Evolutionary conservation across 2,329 filamentous ascomycete species (phyloP).

Genomic region (Alternaria infectoria): DNA sequence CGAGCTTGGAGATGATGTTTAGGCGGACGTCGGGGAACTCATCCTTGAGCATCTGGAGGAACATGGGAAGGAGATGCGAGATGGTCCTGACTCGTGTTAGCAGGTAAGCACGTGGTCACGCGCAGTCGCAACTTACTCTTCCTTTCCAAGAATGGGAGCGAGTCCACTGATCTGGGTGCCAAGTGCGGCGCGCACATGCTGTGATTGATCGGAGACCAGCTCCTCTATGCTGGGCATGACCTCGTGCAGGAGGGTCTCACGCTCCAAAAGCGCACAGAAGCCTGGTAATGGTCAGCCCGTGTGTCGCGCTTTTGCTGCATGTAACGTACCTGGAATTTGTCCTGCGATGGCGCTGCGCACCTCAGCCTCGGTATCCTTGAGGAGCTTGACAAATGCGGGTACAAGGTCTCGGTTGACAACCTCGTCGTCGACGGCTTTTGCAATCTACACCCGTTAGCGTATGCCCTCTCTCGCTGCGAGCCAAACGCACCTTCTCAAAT

Average conservation of each 20-base stretch:
- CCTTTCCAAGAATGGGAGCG: constrained; percentile 95
- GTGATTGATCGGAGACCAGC: constrained; percentile 91
- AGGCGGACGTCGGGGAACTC: constrained; percentile 97
- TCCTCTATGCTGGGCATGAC: constrained; percentile 98
- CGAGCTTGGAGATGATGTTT: constrained; percentile 99
- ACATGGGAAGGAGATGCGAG: constrained; percentile 96
- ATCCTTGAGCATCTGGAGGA: constrained; percentile 98
- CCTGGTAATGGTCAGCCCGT: constrained; percentile 59
- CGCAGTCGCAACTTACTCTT: constrained; percentile 72
- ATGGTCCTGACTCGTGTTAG: constrained; percentile 71
- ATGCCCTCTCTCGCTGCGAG: constrained; percentile 14
- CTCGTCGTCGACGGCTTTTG: constrained; percentile 97
- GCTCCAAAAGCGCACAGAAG: constrained; percentile 90
- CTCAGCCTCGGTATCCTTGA: constrained; percentile 98
- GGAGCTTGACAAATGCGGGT: constrained; percentile 93
- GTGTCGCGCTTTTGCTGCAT: constrained; percentile 5
- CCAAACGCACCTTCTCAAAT: constrained; percentile 81
- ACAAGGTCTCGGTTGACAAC: constrained; percentile 93
- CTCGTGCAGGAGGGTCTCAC: constrained; percentile 86
- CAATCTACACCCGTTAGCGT: constrained; percentile 69
- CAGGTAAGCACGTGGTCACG: constrained; percentile 30
- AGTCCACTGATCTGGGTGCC: constrained; percentile 97
- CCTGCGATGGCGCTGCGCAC: constrained; percentile 96
- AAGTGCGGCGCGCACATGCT: constrained; percentile 93
- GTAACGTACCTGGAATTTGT: constrained; percentile 78